phyloP scores from a whole-genome alignment of 139 green algal species.

The Chlorella sp. region DNA sequence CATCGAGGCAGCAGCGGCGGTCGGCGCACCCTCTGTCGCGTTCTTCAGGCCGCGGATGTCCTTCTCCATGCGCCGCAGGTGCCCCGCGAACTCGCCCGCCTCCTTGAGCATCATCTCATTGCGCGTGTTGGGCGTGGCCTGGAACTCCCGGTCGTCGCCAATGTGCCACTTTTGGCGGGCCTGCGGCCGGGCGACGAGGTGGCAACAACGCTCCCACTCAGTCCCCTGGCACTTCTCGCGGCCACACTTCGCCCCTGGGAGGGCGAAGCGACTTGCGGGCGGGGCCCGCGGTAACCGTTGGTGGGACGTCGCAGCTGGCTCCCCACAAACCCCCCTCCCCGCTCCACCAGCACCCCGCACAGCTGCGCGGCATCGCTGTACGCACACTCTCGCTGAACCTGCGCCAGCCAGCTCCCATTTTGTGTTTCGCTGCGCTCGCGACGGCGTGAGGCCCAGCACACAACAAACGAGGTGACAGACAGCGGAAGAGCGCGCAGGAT shows the following conservation, averaged over 20 bases:
- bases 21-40: conserved; percentile 63
- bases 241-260: background rate
- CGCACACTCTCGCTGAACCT: conserved; percentile 45
- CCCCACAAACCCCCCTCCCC: no score
- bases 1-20: background rate
- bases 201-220: no score
- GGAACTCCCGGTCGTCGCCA: conserved; percentile 59
- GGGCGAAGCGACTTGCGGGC: background rate
- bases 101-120: conserved; percentile 89
- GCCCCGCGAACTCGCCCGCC: conserved; percentile 73
- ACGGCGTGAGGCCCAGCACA: no score
- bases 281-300: conserved; percentile 14
- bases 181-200: conserved; percentile 25
- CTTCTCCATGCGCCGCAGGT: conserved; percentile 76
- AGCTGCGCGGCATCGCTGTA: background rate
- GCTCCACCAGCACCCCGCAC: no score
- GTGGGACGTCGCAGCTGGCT: background rate
- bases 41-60: conserved; percentile 78
- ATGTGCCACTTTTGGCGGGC: conserved; percentile 67
- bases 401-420: conserved; percentile 56
- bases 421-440: no score
- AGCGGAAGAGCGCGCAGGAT: no score
- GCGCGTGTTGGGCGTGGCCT: conserved; percentile 72
- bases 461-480: no score
- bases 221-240: no score